Evolutionary conservation across 768 basidiomycete species (phyloP).

Genomic region (Pleurotus giganteus): DNA sequence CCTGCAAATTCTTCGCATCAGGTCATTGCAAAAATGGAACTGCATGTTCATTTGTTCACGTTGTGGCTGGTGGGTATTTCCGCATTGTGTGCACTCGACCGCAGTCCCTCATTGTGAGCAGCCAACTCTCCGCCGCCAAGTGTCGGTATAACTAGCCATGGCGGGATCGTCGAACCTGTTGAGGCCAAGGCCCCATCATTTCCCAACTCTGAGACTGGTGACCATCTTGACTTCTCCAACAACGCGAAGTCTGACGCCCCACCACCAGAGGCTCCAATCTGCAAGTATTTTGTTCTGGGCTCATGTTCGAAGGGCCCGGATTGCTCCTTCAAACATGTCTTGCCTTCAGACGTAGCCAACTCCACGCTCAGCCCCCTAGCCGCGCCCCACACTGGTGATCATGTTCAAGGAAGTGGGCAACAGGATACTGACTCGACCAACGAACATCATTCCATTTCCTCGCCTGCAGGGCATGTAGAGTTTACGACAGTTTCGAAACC

Average conservation of each 20-base stretch:
- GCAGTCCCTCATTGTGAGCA: too few relatives aligned
- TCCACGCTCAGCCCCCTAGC: background rate
- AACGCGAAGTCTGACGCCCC: too few relatives aligned
- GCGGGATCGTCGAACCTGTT: too few relatives aligned
- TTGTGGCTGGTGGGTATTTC: slow-evolving; percentile 3
- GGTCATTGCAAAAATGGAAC: slow-evolving; percentile 26
- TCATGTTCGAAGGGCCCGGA: background rate
- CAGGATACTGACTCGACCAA: background rate
- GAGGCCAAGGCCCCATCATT: too few relatives aligned
- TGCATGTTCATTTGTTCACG: slow-evolving; percentile 23
- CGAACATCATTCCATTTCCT: background rate
- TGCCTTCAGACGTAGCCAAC: background rate
- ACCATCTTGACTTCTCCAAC: too few relatives aligned
- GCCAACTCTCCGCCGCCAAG: background rate
- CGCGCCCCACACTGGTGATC: background rate
- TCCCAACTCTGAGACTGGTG: too few relatives aligned
- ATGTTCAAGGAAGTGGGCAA: background rate
- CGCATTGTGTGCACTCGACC: background rate
- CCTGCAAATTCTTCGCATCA: slow-evolving; percentile 23
- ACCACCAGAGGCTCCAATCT: background rate
- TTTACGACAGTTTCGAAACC: slow-evolving; percentile 11
- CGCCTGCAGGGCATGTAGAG: background rate
- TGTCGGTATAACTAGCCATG: too few relatives aligned
- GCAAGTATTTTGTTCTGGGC: background rate
- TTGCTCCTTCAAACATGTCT: background rate